These are phyloP conservation scores for Thozetella sp. DNA, from an alignment of 495 filamentous ascomycete genomes.

Conservation along the genomic window DNA sequence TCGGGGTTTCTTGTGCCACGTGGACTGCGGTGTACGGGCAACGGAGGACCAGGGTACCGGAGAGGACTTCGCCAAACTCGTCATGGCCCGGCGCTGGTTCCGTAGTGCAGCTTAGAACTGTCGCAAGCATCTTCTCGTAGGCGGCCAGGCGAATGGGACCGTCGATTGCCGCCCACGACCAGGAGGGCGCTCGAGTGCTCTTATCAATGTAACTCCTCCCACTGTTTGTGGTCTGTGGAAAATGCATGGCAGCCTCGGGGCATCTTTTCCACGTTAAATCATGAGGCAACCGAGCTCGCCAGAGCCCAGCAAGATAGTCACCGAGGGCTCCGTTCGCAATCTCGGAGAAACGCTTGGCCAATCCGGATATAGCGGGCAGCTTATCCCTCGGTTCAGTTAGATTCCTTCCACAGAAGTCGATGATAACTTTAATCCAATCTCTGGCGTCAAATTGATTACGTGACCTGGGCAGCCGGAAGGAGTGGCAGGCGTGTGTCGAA, in stretches of 20 bases:
- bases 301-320: background rate
- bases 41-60: background rate
- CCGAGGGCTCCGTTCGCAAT: background rate
- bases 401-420: background rate
- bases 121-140: background rate
- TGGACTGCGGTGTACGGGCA: background rate
- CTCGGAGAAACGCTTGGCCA: background rate
- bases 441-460: background rate
- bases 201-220: background rate
- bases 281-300: background rate
- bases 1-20: background rate
- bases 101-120: background rate
- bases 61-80: background rate
- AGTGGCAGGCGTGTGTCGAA: background rate
- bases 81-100: background rate
- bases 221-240: background rate
- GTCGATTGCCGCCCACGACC: background rate
- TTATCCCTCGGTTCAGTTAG: background rate
- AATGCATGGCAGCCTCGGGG: background rate
- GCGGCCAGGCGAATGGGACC: background rate
- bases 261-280: background rate
- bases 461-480: background rate
- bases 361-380: background rate
- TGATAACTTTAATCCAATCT: background rate
- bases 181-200: background rate